Evolutionary conservation across 2,329 filamentous ascomycete genomes (phyloP), one percentile per base, ranked within the genome.

Genomic region (Apiospora koreana): DNA sequence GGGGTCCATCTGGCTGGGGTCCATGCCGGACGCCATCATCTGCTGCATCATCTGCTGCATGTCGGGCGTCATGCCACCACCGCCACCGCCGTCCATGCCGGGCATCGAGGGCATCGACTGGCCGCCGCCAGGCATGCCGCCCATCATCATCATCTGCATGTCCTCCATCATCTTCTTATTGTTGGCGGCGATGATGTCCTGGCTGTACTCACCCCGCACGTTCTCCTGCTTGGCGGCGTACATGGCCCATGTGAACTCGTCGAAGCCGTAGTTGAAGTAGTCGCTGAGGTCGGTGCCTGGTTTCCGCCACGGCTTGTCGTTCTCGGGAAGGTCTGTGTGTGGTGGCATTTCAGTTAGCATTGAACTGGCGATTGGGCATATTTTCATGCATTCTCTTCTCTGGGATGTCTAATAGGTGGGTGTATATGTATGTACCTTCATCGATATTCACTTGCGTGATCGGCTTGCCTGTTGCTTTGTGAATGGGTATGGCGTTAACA

Each of bases 191-290:
- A 91, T 86, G 58, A 86, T 85, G 58, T 91, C 89, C 65, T 92
- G 89, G 70, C 89, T 89, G 75, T 94, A 94, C 75, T 95, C 93
- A 74, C 89, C 89, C 23, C 93, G 89, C 77, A 98, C 86, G 31
- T 86, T 86, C 74, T 96, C 91, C 80, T 98, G 96, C 78, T 97
- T 97, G 71, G 94, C 86, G 42, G 95, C 94, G 80, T 99, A 99
- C 69, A 95, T 89, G 7, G 95, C 93, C 96, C 96, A 99, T 0
- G 95, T 97, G 81, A 98, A 98, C 81, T 98, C 95, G 82, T 98
- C 95, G 79, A 98, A 98, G 71, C 95, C 95, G 82, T 98, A 98
- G 85, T 98, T 98, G 88, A 98, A 98, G 83, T 97, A 98, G 80
- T 99, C 96, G 71, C 93, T 96, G 69, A 97, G 90, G 77, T 99